A percentile compares a stretch with the other conserved stretches of the same genome.
Evolutionary conservation across 805 yeast species (phyloP).

Genomic region (Zygotorulaspora danielsina): DNA sequence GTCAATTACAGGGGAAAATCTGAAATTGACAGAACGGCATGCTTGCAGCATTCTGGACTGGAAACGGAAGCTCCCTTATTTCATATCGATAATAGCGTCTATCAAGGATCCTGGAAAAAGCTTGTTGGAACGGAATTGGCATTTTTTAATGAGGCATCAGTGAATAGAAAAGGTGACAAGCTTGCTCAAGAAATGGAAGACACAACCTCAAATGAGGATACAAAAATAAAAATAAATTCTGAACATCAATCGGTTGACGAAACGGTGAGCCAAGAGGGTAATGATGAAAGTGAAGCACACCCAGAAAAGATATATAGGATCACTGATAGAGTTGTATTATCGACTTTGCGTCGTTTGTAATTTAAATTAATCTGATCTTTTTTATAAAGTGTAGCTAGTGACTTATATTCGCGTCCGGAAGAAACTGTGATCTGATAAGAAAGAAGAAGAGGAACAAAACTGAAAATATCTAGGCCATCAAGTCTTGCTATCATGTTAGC

Average conservation of each 20-base stretch:
- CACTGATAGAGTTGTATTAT: constrained; percentile 26
- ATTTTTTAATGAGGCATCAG: constrained; percentile 29
- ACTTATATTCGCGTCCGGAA: constrained; percentile 7
- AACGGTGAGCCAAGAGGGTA: constrained; percentile 1
- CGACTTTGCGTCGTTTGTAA: constrained; percentile 29
- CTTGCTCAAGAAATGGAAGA: constrained; percentile 9
- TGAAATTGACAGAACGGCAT: constrained; percentile 38
- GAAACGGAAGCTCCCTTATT: constrained; percentile 52
- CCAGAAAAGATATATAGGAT: constrained; percentile 31
- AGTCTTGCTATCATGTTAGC: background rate
- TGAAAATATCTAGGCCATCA: too few relatives aligned
- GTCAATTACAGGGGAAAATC: constrained; percentile 30
- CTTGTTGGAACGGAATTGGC: constrained; percentile 73
- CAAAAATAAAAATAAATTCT: constrained; percentile 1
- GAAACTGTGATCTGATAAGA: too few relatives aligned
- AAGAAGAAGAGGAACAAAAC: too few relatives aligned
- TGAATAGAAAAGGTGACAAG: constrained; percentile 14
- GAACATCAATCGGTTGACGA: constrained; percentile 8
- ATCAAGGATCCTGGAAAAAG: constrained; percentile 71
- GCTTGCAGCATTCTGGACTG: constrained; percentile 54
- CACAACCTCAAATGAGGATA: constrained; percentile 17
- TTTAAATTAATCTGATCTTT: background rate
- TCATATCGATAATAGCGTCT: constrained; percentile 54
- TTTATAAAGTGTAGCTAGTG: background rate
- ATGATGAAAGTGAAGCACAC: constrained; percentile 9